These are phyloP conservation scores for Fulvia fulva DNA, from an alignment of 2,329 filamentous ascomycete genomes.

Conservation along the genomic window DNA sequence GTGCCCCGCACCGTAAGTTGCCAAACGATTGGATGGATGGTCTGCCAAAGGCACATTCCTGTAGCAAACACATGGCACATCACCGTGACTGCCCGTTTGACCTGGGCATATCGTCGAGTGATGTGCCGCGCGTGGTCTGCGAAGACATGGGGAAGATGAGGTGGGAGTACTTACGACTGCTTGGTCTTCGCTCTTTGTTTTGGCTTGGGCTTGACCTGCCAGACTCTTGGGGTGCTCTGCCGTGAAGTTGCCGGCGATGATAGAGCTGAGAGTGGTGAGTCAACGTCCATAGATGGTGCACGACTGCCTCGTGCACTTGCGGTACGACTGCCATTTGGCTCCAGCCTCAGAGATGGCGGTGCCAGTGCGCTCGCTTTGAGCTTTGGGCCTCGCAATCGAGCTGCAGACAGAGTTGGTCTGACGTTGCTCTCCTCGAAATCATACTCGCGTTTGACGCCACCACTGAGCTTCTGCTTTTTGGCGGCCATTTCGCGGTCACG, in stretches of 20 bases:
- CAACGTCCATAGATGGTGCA: slow-evolving; percentile 26
- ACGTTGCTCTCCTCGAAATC: slow-evolving; percentile 32
- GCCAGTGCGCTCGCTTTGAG: slow-evolving; percentile 19
- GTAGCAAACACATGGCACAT: slow-evolving; percentile 18
- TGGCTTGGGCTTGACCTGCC: slow-evolving; percentile 24
- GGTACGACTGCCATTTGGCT: slow-evolving; percentile 22
- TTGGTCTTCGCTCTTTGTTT: slow-evolving; percentile 37
- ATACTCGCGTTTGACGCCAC: slow-evolving; percentile 28
- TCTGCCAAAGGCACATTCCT: slow-evolving; percentile 15
- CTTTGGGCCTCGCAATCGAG: slow-evolving; percentile 16
- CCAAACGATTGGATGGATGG: slow-evolving; percentile 8
- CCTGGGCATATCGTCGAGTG: slow-evolving; percentile 3
- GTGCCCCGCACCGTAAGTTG: slow-evolving; percentile 20
- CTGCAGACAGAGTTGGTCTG: slow-evolving; percentile 21
- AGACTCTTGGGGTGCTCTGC: slow-evolving; percentile 27
- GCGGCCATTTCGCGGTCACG: slow-evolving; percentile 26
- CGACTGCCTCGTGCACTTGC: slow-evolving; percentile 22
- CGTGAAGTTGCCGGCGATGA: slow-evolving; percentile 28
- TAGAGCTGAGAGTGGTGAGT: slow-evolving; percentile 34
- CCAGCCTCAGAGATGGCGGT: slow-evolving; percentile 22
- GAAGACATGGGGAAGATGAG: background rate
- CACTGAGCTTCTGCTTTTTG: slow-evolving; percentile 34
- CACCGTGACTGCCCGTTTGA: background rate
- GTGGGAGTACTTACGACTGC: slow-evolving; percentile 35
- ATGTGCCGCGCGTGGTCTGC: background rate